phyloP scores from a whole-genome alignment of 345 rosid genomes.

The Aquilaria yunnanensis region DNA sequence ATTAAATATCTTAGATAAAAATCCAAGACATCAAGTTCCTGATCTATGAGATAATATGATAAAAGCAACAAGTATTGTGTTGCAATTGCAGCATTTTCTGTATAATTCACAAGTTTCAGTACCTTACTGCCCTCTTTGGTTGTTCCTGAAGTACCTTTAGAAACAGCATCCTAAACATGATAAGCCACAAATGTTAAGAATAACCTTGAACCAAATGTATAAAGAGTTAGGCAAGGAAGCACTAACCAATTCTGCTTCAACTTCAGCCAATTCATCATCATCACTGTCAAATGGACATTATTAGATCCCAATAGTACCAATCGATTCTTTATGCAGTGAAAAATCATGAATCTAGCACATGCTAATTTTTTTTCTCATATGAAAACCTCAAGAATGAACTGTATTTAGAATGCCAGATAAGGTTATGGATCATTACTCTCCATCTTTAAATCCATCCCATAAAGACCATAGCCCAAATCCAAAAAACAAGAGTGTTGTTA shows the following conservation, averaged over 20 bases:
- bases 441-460: conserved; percentile 72
- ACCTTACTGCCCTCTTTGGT: conserved; percentile 55
- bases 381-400: no score
- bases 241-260: conserved; percentile 79
- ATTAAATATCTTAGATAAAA: no score
- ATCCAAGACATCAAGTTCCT: no score
- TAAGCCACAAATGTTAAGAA: conserved; percentile 13
- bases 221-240: conserved; percentile 6
- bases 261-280: conserved; percentile 81
- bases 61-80: no score
- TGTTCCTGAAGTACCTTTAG: conserved; percentile 40
- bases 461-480: conserved; percentile 85
- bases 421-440: conserved; percentile 40
- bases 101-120: background rate
- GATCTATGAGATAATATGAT: no score
- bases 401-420: no score
- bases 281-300: conserved; percentile 35
- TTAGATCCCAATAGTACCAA: conserved; percentile 8
- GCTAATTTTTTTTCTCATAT: no score
- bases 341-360: no score
- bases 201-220: conserved; percentile 8
- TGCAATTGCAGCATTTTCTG: no score
- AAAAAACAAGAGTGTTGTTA: conserved; percentile 74
- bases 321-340: background rate
- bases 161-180: conserved; percentile 58